Percentiles rank a stretch among this genome's conserved stretches.
These are phyloP conservation scores for Penicillium soppii DNA, from an alignment of 495 filamentous ascomycete genomes.

Conservation along the genomic window DNA sequence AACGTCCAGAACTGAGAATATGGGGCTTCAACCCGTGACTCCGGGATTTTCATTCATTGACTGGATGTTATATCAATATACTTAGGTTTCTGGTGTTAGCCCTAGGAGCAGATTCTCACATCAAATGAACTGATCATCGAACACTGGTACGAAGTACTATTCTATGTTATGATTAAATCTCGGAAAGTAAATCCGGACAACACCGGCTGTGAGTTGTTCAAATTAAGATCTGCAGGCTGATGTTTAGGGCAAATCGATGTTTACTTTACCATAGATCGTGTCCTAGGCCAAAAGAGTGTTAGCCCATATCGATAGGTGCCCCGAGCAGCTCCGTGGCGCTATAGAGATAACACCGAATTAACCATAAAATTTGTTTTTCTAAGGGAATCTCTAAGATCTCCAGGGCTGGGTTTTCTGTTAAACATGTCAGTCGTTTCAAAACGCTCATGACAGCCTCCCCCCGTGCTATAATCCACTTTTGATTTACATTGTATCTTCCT, in stretches of 20 bases:
- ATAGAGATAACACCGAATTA: neutral
- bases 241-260: constrained; percentile 1
- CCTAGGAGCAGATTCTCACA: neutral
- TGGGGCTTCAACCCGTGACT: no score
- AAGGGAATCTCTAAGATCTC: neutral
- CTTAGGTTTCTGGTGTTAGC: no score
- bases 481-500: neutral
- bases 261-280: neutral
- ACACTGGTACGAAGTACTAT: no score
- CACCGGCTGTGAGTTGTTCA: constrained; percentile 5
- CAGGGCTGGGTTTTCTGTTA: neutral
- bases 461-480: neutral
- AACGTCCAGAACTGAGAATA: neutral
- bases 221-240: constrained; percentile 21
- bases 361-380: constrained; percentile 3
- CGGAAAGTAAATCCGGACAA: constrained; percentile 4
- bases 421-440: neutral
- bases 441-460: neutral
- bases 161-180: no score
- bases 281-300: neutral
- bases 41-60: no score
- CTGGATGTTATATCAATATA: no score
- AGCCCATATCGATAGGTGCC: neutral
- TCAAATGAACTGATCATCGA: constrained; percentile 8
- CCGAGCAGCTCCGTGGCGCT: constrained; percentile 1